Conservation (phyloP, 805 yeast species). For the Sugiyamaella boreocaroliniensis region DNA sequence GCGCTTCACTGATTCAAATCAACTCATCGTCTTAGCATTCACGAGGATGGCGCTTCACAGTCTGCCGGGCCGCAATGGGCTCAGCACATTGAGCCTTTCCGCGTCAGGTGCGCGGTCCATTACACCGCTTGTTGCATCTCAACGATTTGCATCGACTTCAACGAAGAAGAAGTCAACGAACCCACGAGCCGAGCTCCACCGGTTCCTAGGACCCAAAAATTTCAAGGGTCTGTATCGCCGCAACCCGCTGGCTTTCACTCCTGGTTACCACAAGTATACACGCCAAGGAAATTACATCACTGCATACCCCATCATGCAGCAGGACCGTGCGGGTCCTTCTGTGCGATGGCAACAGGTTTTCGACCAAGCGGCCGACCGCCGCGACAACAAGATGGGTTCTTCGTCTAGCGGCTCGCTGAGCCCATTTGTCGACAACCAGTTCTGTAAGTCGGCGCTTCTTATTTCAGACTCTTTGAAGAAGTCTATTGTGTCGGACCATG, state of each 20-base stretch:
- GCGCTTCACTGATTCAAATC: background rate
- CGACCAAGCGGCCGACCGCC: slow-evolving; percentile 11
- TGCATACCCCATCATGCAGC: slow-evolving; percentile 26
- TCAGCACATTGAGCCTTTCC: background rate
- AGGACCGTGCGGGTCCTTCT: slow-evolving; percentile 20
- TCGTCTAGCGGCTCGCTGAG: slow-evolving; percentile 28
- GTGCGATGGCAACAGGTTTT: slow-evolving; percentile 29
- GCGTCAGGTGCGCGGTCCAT: background rate
- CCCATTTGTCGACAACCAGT: slow-evolving; percentile 77
- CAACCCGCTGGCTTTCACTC: slow-evolving; percentile 69
- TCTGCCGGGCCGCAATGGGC: background rate
- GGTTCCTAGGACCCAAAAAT: slow-evolving; percentile 77
- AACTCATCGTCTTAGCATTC: no score
- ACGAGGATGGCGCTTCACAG: background rate
- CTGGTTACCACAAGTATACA: slow-evolving; percentile 76
- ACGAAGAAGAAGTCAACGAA: slow-evolving; percentile 9
- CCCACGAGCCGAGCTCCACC: slow-evolving; percentile 39
- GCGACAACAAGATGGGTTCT: background rate
- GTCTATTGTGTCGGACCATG: slow-evolving; percentile 52
- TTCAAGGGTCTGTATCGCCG: slow-evolving; percentile 72
- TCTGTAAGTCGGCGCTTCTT: slow-evolving; percentile 59
- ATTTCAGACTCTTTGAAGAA: slow-evolving; percentile 54
- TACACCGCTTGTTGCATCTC: background rate
- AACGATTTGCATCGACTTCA: slow-evolving; percentile 1
- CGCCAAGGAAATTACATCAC: slow-evolving; percentile 36